Percentiles rank a stretch among this genome's conserved stretches.
Conservation (phyloP, 345 rosid species). For the Murraya paniculata region DNA sequence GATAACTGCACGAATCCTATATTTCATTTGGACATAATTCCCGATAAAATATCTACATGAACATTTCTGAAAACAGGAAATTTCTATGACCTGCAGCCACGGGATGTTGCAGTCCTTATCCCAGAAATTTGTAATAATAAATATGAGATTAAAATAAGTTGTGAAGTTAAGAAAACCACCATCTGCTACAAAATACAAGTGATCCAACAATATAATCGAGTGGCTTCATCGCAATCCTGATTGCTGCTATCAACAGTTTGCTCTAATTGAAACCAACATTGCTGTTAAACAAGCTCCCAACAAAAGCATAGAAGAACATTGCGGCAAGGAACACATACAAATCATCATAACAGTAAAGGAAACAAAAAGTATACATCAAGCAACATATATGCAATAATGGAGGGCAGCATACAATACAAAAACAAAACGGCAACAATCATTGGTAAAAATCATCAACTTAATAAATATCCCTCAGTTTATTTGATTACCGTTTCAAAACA, state of each 20-base stretch:
- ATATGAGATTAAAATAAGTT: too few relatives aligned
- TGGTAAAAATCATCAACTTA: neutral
- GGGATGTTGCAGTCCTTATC: too few relatives aligned
- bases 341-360: neutral
- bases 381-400: neutral
- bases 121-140: neutral
- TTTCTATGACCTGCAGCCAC: too few relatives aligned
- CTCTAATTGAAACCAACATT: neutral
- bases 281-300: neutral
- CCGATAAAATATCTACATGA: too few relatives aligned
- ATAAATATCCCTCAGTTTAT: constrained; percentile 4
- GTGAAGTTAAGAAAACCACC: neutral
- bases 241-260: neutral
- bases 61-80: too few relatives aligned
- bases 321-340: neutral
- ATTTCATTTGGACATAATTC: too few relatives aligned
- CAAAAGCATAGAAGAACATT: neutral
- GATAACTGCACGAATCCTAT: too few relatives aligned
- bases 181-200: neutral
- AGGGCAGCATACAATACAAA: too few relatives aligned
- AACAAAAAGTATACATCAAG: neutral
- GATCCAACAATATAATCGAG: neutral
- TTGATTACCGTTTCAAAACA: constrained; percentile 20
- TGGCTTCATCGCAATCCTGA: neutral
- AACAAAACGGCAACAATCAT: neutral